Conservation (phyloP, 1,139 yeast species). For the Magnusiomyces sp. region DNA sequence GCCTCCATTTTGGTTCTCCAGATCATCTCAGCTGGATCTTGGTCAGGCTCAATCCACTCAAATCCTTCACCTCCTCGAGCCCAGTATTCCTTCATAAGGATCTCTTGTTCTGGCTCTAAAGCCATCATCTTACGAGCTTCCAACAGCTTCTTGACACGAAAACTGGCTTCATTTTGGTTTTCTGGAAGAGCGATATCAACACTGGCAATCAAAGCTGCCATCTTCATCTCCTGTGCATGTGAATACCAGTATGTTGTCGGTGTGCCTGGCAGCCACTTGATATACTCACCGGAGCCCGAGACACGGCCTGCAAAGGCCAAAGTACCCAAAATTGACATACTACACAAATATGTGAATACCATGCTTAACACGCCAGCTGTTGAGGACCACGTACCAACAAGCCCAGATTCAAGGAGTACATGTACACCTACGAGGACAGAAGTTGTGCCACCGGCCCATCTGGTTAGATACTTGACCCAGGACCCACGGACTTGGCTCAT, state of each 20-base stretch:
- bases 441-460: constrained; percentile 32
- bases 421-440: constrained; percentile 30
- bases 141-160: constrained; percentile 27
- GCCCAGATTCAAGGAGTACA: constrained; percentile 27
- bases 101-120: constrained; percentile 66
- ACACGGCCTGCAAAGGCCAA: constrained; percentile 50
- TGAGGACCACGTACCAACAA: constrained; percentile 36
- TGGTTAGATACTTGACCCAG: constrained; percentile 22
- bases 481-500: constrained; percentile 21
- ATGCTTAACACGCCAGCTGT: constrained; percentile 44
- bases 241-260: constrained; percentile 56
- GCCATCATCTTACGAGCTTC: constrained; percentile 33
- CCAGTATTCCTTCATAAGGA: constrained; percentile 55
- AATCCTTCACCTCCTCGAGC: constrained; percentile 66
- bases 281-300: constrained; percentile 50
- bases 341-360: constrained; percentile 53
- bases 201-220: constrained; percentile 58
- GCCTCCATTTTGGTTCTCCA: constrained; percentile 13
- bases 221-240: constrained; percentile 60
- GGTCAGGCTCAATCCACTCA: constrained; percentile 75
- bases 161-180: constrained; percentile 33
- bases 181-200: constrained; percentile 43
- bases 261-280: constrained; percentile 60
- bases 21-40: constrained; percentile 54
- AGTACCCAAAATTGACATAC: constrained; percentile 46